Conservation (phyloP, 108 stramenopile species). For the Thalassiosira profunda region DNA sequence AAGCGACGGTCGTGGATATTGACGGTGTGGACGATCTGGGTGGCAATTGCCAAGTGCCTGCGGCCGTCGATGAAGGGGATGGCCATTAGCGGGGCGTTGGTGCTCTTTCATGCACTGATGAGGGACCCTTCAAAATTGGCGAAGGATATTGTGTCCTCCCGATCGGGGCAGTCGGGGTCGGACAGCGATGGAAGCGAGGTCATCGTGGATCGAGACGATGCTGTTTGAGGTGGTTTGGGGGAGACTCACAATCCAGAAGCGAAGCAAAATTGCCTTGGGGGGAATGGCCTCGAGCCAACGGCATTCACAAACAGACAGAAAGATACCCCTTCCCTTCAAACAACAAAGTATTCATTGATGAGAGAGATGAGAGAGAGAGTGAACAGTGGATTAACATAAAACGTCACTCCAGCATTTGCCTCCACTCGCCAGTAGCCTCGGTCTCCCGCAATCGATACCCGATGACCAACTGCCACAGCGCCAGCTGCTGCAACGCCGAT, state of each 20-base stretch:
- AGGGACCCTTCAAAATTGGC: conserved; percentile 86
- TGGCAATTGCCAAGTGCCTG: conserved; percentile 80
- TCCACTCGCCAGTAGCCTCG: conserved; percentile 89
- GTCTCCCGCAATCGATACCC: conserved; percentile 91
- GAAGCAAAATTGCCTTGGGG: no score
- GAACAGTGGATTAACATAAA: neutral
- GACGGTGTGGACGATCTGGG: conserved; percentile 57
- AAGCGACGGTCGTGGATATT: conserved; percentile 67
- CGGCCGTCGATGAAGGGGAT: conserved; percentile 61
- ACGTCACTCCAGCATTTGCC: conserved; percentile 66
- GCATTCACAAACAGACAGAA: no score
- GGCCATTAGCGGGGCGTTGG: conserved; percentile 62
- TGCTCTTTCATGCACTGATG: conserved; percentile 75
- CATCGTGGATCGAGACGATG: conserved; percentile 37
- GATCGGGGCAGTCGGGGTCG: conserved; percentile 18
- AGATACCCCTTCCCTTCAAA: no score
- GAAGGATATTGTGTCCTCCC: conserved; percentile 17
- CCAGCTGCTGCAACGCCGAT: conserved; percentile 85
- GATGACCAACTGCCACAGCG: conserved; percentile 91
- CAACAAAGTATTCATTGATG: no score
- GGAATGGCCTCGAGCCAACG: no score
- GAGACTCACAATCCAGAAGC: neutral
- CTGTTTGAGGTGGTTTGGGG: conserved; percentile 25
- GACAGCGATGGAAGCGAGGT: conserved; percentile 55
- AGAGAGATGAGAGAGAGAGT: neutral